phyloP scores from a whole-genome alignment of 257 asterid species.

The Ophiorrhiza pumila region DNA sequence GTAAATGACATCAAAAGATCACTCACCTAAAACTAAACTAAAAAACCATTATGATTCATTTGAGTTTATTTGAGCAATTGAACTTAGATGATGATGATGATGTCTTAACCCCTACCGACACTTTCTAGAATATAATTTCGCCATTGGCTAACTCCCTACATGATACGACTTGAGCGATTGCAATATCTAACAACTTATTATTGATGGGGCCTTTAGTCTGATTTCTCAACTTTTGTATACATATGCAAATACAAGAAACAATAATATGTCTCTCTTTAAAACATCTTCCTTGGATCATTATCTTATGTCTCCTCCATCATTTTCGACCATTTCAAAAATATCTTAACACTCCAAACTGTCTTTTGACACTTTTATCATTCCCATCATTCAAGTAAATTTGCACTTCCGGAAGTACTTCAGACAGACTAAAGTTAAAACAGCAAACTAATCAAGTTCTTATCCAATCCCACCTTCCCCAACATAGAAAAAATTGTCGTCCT shows the following conservation, averaged over 20 bases:
- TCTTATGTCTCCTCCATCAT: background rate
- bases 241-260: background rate
- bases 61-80: no score
- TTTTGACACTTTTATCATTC: background rate
- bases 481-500: no score
- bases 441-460: no score
- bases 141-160: background rate
- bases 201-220: background rate
- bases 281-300: no score
- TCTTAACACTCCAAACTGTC: background rate
- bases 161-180: background rate
- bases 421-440: no score
- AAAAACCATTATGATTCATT: no score
- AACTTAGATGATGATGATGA: background rate
- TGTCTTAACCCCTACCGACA: background rate
- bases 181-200: background rate
- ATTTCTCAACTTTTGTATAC: background rate
- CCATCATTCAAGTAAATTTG: background rate
- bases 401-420: no score
- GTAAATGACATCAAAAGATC: slow-evolving; percentile 11
- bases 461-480: no score
- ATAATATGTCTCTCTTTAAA: background rate
- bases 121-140: background rate
- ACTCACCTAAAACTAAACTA: background rate
- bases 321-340: background rate